Conservation (phyloP, 495 filamentous ascomycete genomes). For the Hypomontagnella monticulosa region DNA sequence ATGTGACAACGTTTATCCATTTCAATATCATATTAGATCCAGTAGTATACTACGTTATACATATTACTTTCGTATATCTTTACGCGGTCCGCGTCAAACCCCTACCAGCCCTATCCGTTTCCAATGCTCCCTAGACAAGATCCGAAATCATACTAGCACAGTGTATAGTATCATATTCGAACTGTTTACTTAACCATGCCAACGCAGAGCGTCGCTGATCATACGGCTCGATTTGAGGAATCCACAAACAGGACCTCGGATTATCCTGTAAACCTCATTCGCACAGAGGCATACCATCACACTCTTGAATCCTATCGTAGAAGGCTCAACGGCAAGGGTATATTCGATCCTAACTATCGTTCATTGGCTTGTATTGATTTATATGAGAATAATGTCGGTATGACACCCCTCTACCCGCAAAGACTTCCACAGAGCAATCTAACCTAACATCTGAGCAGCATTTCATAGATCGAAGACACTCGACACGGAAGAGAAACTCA, state of each 20-base stretch:
- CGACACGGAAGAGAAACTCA: constrained; percentile 4
- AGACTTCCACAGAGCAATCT: not conserved
- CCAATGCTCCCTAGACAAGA: too few species aligned
- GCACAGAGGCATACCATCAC: constrained; percentile 27
- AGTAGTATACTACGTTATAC: too few species aligned
- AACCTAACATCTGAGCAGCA: not conserved
- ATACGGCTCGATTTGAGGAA: constrained; percentile 45
- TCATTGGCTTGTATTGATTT: constrained; percentile 13
- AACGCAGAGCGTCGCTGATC: constrained; percentile 49
- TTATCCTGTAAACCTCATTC: constrained; percentile 27
- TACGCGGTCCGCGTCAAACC: too few species aligned
- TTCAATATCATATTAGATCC: too few species aligned
- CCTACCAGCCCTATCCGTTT: too few species aligned
- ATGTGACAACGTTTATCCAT: too few species aligned
- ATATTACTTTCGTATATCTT: too few species aligned
- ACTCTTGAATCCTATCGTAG: constrained; percentile 23
- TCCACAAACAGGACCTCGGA: constrained; percentile 1
- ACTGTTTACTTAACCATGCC: constrained; percentile 22
- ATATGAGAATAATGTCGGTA: constrained; percentile 13
- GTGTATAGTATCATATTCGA: too few species aligned
- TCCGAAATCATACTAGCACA: too few species aligned
- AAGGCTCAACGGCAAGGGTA: constrained; percentile 6
- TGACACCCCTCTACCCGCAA: not conserved
- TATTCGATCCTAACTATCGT: constrained; percentile 7
- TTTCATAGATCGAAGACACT: not conserved